Evolutionary conservation across 352 stramenopile genomes (phyloP).

Genomic region (Phytophthora citricola): DNA sequence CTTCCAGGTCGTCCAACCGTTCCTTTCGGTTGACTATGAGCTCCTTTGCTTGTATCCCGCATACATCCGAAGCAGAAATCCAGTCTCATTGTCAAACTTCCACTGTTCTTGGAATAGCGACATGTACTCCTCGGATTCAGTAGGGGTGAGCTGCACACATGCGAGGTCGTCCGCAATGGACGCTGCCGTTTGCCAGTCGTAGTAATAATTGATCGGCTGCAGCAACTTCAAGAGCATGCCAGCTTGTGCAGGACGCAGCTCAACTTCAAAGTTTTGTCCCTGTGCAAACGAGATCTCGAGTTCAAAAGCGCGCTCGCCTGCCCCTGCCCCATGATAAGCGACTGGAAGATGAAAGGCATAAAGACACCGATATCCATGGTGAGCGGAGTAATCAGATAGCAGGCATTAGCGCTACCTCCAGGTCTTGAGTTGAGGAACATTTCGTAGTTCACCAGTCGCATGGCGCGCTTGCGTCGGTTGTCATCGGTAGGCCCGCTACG

Average conservation of each 20-base stretch:
- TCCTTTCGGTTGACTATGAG: conserved; percentile 42
- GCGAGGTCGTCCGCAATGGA: conserved; percentile 65
- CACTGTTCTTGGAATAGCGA: conserved; percentile 63
- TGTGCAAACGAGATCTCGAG: conserved; percentile 58
- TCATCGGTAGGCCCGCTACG: conserved; percentile 36
- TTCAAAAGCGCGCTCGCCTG: conserved; percentile 49
- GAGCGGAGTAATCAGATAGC: conserved; percentile 59
- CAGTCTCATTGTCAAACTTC: conserved; percentile 58
- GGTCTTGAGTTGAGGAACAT: conserved; percentile 69
- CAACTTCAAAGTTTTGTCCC: conserved; percentile 41
- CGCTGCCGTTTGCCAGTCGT: conserved; percentile 71
- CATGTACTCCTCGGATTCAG: conserved; percentile 67
- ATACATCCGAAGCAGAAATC: conserved; percentile 49
- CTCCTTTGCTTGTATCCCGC: conserved; percentile 53
- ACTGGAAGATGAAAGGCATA: conserved; percentile 76
- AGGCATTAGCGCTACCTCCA: conserved; percentile 38
- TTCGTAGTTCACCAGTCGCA: conserved; percentile 70
- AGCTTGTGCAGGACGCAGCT: conserved; percentile 75
- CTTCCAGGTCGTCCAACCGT: conserved; percentile 63
- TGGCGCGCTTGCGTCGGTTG: conserved; percentile 47
- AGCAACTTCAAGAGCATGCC: conserved; percentile 64
- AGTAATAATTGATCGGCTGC: conserved; percentile 65
- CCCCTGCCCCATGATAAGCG: conserved; percentile 57
- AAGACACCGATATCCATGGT: conserved; percentile 62
- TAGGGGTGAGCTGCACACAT: conserved; percentile 59